These are phyloP conservation scores for Tulasnella sp. DNA, from an alignment of 768 basidiomycete species.

Conservation along the genomic window DNA sequence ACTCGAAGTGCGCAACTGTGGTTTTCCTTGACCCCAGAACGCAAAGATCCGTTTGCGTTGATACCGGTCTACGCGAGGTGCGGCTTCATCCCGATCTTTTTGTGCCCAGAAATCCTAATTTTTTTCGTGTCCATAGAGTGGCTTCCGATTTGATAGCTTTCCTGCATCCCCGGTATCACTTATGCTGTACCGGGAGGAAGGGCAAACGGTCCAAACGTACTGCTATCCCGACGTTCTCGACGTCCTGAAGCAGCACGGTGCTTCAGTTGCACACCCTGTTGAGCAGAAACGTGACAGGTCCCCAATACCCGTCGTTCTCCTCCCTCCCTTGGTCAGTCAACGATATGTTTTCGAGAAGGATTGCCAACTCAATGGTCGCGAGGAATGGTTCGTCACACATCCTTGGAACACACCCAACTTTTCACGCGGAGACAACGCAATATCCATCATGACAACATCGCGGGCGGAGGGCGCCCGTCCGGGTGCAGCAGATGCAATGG, in stretches of 20 bases:
- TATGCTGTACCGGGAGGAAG: slow-evolving; percentile 30
- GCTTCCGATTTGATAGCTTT: slow-evolving; percentile 20
- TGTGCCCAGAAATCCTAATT: background rate
- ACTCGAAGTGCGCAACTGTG: background rate
- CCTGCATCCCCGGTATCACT: background rate
- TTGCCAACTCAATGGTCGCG: background rate
- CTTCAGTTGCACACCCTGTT: no score
- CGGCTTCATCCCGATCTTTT: background rate
- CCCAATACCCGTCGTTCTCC: background rate
- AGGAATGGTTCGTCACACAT: slow-evolving; percentile 27
- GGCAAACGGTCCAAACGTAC: background rate
- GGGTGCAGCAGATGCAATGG: slow-evolving; percentile 10
- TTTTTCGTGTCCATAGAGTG: background rate
- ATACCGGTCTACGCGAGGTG: slow-evolving; percentile 26
- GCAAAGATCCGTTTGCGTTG: background rate
- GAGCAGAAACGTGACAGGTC: background rate
- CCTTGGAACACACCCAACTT: slow-evolving; percentile 33
- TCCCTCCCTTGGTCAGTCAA: slow-evolving; percentile 9
- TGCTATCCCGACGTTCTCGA: slow-evolving; percentile 22
- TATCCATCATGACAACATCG: slow-evolving; percentile 15
- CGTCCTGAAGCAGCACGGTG: background rate
- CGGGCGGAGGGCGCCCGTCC: slow-evolving; percentile 12
- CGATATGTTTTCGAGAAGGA: slow-evolving; percentile 16
- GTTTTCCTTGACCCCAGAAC: slow-evolving; percentile 3
- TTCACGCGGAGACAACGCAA: background rate